phyloP scores from a whole-genome alignment of 164 flowering plant genomes.

The Stephania cephalantha region DNA sequence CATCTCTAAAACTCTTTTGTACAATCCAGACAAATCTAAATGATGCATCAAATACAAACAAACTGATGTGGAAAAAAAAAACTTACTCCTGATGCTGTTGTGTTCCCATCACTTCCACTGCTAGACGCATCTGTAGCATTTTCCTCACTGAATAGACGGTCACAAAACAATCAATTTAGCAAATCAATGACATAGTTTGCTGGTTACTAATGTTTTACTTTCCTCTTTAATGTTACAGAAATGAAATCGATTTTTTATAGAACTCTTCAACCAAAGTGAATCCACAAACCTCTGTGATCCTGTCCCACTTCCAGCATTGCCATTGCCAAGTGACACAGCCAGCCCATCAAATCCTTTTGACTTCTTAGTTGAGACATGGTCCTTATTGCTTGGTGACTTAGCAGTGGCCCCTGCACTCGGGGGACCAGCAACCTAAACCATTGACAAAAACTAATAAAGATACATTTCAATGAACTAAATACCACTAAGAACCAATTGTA shows the following conservation, averaged over 20 bases:
- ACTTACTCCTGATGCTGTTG: slow-evolving; percentile 33
- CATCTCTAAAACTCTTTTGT: background rate
- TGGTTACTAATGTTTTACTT: background rate
- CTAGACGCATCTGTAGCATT: slow-evolving; percentile 53
- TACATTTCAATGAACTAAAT: background rate
- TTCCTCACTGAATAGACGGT: slow-evolving; percentile 23
- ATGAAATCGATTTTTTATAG: background rate
- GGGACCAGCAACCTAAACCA: slow-evolving; percentile 48
- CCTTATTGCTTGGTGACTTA: slow-evolving; percentile 57
- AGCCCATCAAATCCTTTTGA: slow-evolving; percentile 75
- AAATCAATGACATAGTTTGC: background rate
- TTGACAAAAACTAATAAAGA: background rate
- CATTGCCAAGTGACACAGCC: slow-evolving; percentile 72
- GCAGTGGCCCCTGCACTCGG: slow-evolving; percentile 49
- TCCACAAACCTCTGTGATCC: slow-evolving; percentile 31
- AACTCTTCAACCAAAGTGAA: background rate
- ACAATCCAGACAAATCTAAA: background rate
- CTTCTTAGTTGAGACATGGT: slow-evolving; percentile 53
- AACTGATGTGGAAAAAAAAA: background rate
- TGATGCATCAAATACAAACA: background rate
- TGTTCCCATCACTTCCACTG: slow-evolving; percentile 70
- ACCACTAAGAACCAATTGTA: background rate
- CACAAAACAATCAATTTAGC: slow-evolving; percentile 2
- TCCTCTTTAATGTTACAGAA: background rate
- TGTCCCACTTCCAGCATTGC: slow-evolving; percentile 38